Conservation (phyloP, 1,284 basidiomycete species). For the Ceratobasidium sp. region DNA sequence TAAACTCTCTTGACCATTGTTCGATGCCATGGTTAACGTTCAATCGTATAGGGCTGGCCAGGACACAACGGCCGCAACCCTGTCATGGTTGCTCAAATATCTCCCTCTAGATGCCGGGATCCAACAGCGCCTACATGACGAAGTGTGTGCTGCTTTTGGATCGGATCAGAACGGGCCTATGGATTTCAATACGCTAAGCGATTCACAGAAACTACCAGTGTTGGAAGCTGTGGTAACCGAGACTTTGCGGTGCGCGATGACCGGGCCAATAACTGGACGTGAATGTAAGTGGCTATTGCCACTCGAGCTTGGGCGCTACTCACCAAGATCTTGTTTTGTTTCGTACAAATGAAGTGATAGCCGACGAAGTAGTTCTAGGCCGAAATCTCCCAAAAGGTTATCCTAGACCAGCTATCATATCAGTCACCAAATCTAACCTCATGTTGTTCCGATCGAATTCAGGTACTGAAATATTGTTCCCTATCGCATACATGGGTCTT, state of each 20-base stretch:
- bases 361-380: conserved; percentile 22
- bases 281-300: background rate
- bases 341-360: background rate
- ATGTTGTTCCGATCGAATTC: background rate
- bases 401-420: too few species aligned
- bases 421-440: background rate
- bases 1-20: background rate
- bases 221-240: conserved; percentile 19
- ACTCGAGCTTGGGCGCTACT: background rate
- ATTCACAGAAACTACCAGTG: conserved; percentile 7
- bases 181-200: background rate
- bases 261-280: background rate
- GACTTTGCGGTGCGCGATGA: conserved; percentile 4
- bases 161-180: background rate
- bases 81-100: conserved; percentile 35
- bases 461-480: background rate
- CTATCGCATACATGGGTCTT: background rate
- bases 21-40: background rate
- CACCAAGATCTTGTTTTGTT: background rate
- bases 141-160: conserved; percentile 14
- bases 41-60: conserved; percentile 8
- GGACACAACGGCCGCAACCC: conserved; percentile 25
- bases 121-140: conserved; percentile 24
- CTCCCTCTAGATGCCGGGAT: conserved; percentile 10
- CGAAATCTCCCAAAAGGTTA: conserved; percentile 25